A percentile compares a stretch with the other conserved stretches of the same genome.
These are phyloP conservation scores for Vitis riparia DNA, from an alignment of 164 flowering plant genomes.

Conservation along the genomic window DNA sequence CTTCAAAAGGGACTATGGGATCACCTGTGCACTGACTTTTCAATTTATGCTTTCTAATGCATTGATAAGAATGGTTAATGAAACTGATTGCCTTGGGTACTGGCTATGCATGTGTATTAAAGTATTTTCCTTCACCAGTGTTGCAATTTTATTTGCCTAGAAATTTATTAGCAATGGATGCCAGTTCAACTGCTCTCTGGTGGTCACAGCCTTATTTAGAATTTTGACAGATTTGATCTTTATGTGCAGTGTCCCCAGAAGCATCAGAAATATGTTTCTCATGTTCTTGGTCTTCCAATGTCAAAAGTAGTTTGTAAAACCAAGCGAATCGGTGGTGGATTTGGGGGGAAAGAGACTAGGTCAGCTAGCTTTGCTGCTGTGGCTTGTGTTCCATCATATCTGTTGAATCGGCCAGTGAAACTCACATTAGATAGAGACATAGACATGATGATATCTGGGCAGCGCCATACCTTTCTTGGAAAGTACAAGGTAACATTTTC, in stretches of 20 bases:
- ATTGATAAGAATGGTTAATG: neutral
- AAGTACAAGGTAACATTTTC: conserved; percentile 80
- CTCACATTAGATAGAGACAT: conserved; percentile 83
- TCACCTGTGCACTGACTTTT: neutral
- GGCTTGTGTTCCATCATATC: conserved; percentile 84
- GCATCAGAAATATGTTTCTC: conserved; percentile 88
- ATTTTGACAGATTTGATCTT: neutral
- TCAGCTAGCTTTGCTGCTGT: conserved; percentile 82
- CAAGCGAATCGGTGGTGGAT: conserved; percentile 97
- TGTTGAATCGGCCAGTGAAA: conserved; percentile 83
- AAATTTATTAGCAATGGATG: neutral
- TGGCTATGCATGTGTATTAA: neutral
- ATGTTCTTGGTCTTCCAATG: conserved; percentile 90
- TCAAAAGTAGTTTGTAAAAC: conserved; percentile 97
- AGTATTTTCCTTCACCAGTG: neutral
- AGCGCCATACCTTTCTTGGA: conserved; percentile 97
- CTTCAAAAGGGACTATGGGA: neutral
- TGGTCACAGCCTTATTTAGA: neutral
- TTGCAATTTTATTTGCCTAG: neutral
- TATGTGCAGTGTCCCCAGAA: conserved; percentile 81
- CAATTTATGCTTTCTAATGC: neutral
- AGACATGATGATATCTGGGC: conserved; percentile 96
- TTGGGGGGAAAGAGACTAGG: conserved; percentile 98
- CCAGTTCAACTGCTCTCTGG: neutral
- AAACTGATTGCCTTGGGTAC: conserved; percentile 4